A percentile compares a stretch with the other conserved stretches of the same genome.
Evolutionary conservation across 2,329 filamentous ascomycete genomes (phyloP).

Genomic region (Aspergillus oerlinghausenensis): DNA sequence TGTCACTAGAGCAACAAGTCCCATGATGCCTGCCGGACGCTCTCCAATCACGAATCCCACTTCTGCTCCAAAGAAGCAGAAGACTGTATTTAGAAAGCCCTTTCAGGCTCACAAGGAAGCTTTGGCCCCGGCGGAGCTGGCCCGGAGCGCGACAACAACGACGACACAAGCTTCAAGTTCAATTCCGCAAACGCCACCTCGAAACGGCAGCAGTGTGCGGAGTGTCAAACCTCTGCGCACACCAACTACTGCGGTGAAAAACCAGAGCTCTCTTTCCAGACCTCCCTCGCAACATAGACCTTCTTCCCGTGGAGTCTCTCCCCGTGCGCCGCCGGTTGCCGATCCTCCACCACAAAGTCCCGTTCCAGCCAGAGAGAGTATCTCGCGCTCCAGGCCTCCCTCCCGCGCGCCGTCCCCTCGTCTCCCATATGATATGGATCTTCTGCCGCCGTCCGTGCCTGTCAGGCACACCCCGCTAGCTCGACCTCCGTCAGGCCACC

Average conservation of each 20-base stretch:
- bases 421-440: slow-evolving; percentile 6
- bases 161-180: slow-evolving; percentile 35
- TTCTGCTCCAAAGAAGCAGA: slow-evolving; percentile 54
- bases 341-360: slow-evolving; percentile 9
- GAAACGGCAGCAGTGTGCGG: slow-evolving; percentile 29
- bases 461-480: slow-evolving; percentile 3
- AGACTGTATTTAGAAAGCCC: slow-evolving; percentile 58
- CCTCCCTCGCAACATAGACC: slow-evolving; percentile 30
- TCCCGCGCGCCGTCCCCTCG: slow-evolving; percentile 13
- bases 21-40: slow-evolving; percentile 52
- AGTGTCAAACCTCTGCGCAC: slow-evolving; percentile 32
- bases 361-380: not conserved
- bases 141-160: slow-evolving; percentile 23
- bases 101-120: slow-evolving; percentile 59
- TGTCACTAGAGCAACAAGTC: slow-evolving; percentile 44
- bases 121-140: slow-evolving; percentile 36
- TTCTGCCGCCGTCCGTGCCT: slow-evolving; percentile 8
- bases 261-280: slow-evolving; percentile 32
- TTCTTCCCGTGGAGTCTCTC: slow-evolving; percentile 24
- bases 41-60: slow-evolving; percentile 40
- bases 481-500: slow-evolving; percentile 1
- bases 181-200: slow-evolving; percentile 33
- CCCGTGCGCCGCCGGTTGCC: slow-evolving; percentile 16
- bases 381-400: slow-evolving; percentile 20
- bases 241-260: slow-evolving; percentile 36